Percentiles rank a stretch among this genome's conserved stretches.
Conservation (phyloP, 148 eudicot species). For the Spergularia marina region DNA sequence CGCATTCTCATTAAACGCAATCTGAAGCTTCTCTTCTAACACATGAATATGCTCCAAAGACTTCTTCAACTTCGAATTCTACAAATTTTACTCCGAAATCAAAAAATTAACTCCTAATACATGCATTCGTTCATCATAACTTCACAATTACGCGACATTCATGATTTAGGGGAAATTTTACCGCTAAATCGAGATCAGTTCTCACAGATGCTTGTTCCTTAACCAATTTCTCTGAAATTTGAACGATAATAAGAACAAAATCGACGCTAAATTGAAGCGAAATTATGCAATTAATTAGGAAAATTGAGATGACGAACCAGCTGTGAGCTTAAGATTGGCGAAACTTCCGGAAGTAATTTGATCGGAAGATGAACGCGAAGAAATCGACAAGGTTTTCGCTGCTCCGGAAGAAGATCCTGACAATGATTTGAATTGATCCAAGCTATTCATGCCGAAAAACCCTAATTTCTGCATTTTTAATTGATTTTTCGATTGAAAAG, state of each 20-base stretch:
- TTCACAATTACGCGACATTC: constrained; percentile 5
- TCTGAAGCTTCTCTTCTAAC: constrained; percentile 77
- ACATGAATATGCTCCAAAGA: constrained; percentile 54
- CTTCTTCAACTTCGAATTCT: constrained; percentile 87
- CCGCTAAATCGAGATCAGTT: constrained; percentile 85
- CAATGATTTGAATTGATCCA: constrained; percentile 59
- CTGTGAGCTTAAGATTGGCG: constrained; percentile 83
- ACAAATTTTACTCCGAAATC: constrained; percentile 11
- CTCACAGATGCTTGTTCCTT: constrained; percentile 88
- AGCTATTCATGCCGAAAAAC: constrained; percentile 58
- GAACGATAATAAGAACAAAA: constrained; percentile 8
- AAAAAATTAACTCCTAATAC: not conserved
- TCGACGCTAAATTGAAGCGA: not conserved
- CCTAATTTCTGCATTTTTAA: constrained; percentile 61
- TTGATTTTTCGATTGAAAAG: not conserved
- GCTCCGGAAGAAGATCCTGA: constrained; percentile 50
- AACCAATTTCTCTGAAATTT: constrained; percentile 76
- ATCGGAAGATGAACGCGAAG: constrained; percentile 53
- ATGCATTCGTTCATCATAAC: not conserved
- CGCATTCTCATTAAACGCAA: constrained; percentile 79
- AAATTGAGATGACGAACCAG: constrained; percentile 42
- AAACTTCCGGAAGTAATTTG: constrained; percentile 67
- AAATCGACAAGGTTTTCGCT: constrained; percentile 41
- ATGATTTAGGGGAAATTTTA: constrained; percentile 27
- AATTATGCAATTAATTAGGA: constrained; percentile 4